Conservation (phyloP, 2,329 filamentous ascomycete genomes). For the Beauveria brongniartii region DNA sequence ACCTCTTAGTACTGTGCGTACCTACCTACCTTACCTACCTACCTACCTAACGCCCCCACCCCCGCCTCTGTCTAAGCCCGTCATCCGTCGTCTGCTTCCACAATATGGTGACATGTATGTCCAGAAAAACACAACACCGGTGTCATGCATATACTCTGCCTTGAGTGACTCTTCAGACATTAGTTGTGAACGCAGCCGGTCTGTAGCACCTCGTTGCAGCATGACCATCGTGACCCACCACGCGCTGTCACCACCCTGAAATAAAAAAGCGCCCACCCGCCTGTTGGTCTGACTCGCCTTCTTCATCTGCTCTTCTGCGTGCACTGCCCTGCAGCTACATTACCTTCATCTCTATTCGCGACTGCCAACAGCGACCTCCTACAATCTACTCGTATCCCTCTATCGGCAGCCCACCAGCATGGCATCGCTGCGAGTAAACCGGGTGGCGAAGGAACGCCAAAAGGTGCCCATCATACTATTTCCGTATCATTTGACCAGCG, state of each 20-base stretch:
- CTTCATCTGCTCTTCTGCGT: background rate
- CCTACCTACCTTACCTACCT: no score
- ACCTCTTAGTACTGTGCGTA: no score
- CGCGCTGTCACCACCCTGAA: background rate
- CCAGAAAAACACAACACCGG: background rate
- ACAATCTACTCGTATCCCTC: background rate
- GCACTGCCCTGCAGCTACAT: background rate
- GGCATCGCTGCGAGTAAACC: conserved; percentile 19
- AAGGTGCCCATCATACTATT: conserved; percentile 16
- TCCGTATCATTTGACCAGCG: background rate
- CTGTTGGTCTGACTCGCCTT: conserved; percentile 1
- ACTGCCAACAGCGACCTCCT: background rate
- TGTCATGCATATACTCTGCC: background rate
- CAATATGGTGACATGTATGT: background rate
- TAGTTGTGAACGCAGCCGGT: background rate
- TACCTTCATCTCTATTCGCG: no score
- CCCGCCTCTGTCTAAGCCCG: background rate
- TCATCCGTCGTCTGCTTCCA: background rate
- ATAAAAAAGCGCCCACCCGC: conserved; percentile 3
- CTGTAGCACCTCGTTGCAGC: background rate
- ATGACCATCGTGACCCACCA: background rate
- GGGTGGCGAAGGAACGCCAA: conserved; percentile 23
- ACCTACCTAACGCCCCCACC: background rate
- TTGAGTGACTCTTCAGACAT: background rate
- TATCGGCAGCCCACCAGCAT: conserved; percentile 11